phyloP scores from a whole-genome alignment of 805 yeast species.

The Grigorovia humatica region DNA sequence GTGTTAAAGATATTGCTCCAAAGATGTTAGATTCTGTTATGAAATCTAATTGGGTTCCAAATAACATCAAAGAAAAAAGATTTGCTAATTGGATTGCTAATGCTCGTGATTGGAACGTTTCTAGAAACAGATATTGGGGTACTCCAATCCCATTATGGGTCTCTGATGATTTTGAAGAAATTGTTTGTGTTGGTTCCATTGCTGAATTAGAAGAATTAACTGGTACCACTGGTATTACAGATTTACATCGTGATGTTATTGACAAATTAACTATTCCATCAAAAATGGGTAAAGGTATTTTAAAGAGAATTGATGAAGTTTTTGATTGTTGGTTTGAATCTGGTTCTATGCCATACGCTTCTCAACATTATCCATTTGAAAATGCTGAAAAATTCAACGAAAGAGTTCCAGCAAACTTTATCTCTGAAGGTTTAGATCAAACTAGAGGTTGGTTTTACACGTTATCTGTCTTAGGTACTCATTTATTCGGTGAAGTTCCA shows the following conservation, averaged over 20 bases:
- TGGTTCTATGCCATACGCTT: conserved; percentile 98
- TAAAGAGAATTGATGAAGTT: conserved; percentile 91
- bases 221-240: conserved; percentile 73
- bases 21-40: conserved; percentile 80
- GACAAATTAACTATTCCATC: conserved; percentile 93
- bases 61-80: conserved; percentile 81
- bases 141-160: conserved; percentile 98
- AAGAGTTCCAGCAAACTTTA: conserved; percentile 94
- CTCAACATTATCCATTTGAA: conserved; percentile 95
- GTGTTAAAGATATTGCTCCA: conserved; percentile 79
- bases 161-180: conserved; percentile 83
- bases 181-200: conserved; percentile 88
- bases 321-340: conserved; percentile 99
- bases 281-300: conserved; percentile 71
- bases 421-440: conserved; percentile 97
- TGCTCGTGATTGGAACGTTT: conserved; percentile 98
- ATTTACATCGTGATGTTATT: conserved; percentile 87
- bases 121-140: conserved; percentile 99
- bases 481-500: conserved; percentile 84
- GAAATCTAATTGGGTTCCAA: conserved; percentile 91
- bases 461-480: conserved; percentile 89
- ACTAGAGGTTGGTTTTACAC: conserved; percentile 99
- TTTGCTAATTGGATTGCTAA: conserved; percentile 96
- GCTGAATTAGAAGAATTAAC: conserved; percentile 76
- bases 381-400: conserved; percentile 55